A percentile compares a stretch with the other conserved stretches of the same genome.
These are phyloP conservation scores for Kwoniella dejecticola DNA, from an alignment of 768 basidiomycete genomes.

Conservation along the genomic window DNA sequence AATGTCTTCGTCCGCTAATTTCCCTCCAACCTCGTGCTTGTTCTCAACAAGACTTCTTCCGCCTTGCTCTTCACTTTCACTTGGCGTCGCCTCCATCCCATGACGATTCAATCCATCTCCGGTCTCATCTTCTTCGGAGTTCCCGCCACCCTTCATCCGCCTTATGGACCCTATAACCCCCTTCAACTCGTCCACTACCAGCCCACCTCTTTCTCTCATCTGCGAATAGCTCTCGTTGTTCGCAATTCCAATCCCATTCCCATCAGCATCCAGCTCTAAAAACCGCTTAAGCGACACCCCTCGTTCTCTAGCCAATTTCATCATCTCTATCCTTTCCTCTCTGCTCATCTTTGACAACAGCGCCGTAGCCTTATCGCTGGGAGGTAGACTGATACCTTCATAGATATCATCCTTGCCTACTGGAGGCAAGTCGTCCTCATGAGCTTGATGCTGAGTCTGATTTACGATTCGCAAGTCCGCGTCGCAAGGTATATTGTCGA, in stretches of 20 bases:
- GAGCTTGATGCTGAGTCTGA: not conserved
- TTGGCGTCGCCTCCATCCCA: not conserved
- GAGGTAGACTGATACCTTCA: constrained; percentile 19
- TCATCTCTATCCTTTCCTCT: constrained; percentile 42
- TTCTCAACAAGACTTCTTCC: not conserved
- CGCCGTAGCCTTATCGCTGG: constrained; percentile 3
- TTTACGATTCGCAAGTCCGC: not conserved
- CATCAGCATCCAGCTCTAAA: not conserved
- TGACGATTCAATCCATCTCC: too few relatives aligned
- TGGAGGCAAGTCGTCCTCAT: constrained; percentile 11
- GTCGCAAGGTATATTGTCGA: not conserved
- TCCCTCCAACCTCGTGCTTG: not conserved
- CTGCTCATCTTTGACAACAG: constrained; percentile 28
- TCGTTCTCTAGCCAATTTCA: constrained; percentile 33
- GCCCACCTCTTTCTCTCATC: constrained; percentile 15
- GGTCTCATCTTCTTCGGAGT: not conserved
- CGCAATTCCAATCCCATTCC: too few relatives aligned
- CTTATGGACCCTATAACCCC: constrained; percentile 20
- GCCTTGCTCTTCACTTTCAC: not conserved
- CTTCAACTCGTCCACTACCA: constrained; percentile 20
- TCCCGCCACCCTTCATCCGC: constrained; percentile 14
- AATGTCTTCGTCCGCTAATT: too few relatives aligned
- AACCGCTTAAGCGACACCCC: constrained; percentile 26
- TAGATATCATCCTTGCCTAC: constrained; percentile 47
- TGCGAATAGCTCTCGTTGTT: not conserved